Base-by-base conservation (phyloP, 2,329 filamentous ascomycete genomes). In the Colletotrichum plurivorum region DNA sequence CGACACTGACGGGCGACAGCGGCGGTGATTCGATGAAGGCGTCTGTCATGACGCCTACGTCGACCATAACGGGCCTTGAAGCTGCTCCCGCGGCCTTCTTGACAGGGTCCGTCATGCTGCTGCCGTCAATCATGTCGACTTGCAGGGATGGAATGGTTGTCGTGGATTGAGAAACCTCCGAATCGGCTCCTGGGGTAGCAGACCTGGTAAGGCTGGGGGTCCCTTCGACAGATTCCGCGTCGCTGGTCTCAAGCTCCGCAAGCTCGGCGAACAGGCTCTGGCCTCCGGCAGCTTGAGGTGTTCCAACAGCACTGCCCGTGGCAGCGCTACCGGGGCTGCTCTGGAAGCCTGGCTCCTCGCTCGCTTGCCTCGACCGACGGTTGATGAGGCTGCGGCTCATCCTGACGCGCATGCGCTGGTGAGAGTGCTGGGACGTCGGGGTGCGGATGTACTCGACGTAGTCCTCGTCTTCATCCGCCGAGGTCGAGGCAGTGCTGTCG, bases 241-340 rank as follows among this genome's bases (percentile, higher is more conserved):
- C 93, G 73, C 92, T 92, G 72, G 90, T 89, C 70, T 89, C 92
- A 51, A 98, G 84, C 73, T 94, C 93, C 61, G 93, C 94, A 49
- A 99, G 87, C 80, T 99, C 96, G 48, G 94, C 94, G 78, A 96
- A 97, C 58, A 99, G 84, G 76, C 93, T 98, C 83, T 97, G 93
- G 16, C 89, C 87, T 18, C 75, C 31, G 31, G 31, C 81, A 51
- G 80, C 79, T 65, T 87, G 82, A 10, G 88, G 84, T 3, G 87
- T 88, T 53, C 82, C 82, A 63, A 81, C 76, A 54, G 78, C 79
- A 71, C 83, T 86, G 73, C 84, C 86, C 69, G 83, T 85, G 18
- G 79, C 82, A 71, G 87, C 84, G 75, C 88, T 89, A 56, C 85
- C 85, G 18, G 88, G 90, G 70, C 90, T 92, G 76, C 88, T 87